Evolutionary conservation across 2,329 filamentous ascomycete species (phyloP), one percentile per base, ranked within the genome.

Genomic region (Lasiodiplodia sp.): DNA sequence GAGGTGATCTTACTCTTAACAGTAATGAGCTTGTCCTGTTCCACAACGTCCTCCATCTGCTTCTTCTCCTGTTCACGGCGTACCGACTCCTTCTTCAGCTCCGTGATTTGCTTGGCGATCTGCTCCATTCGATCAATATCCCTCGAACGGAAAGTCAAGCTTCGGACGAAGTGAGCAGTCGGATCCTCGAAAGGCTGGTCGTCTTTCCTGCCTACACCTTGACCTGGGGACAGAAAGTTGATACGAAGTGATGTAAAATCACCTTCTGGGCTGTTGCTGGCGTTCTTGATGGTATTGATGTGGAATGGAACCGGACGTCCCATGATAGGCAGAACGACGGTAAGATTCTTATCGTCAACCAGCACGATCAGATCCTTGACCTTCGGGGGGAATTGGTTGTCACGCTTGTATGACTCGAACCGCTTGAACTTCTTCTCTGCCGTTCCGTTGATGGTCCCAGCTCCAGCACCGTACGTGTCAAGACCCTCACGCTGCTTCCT

Each of bases 41-140:
- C 96, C 6, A 99, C 94, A 25, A 99, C 96, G 80, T 99, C 96
- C 79, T 99, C 96, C 92, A 99, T 92, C 74, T 99, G 95, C 83
- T 99, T 99, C 88, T 98, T 97, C 81, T 97, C 95, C 76, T 97
- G 94, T 80, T 99, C 96, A 74, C 93, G 92, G 81, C 97, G 94
- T 52, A 93, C 88, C 5, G 92, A 90, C 73, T 95, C 93, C 78
- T 96, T 97, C 84, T 97, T 97, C 85, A 99, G 91, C 76, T 97
- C 96, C 12, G 93, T 95, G 74, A 99, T 98, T 76, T 97, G 92
- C 70, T 92, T 92, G 14, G 94, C 91, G 73, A 99, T 96, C 75
- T 96, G 93, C 69, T 93, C 91, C 78, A 99, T 94, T 71, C 95
- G 90, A 70, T 93, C 89, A 69, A 94, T 91, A 77, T 98, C 93